Evolutionary conservation across 371 early-diverging fungal genomes (phyloP).

Genomic region (Fennellomyces sp.): DNA sequence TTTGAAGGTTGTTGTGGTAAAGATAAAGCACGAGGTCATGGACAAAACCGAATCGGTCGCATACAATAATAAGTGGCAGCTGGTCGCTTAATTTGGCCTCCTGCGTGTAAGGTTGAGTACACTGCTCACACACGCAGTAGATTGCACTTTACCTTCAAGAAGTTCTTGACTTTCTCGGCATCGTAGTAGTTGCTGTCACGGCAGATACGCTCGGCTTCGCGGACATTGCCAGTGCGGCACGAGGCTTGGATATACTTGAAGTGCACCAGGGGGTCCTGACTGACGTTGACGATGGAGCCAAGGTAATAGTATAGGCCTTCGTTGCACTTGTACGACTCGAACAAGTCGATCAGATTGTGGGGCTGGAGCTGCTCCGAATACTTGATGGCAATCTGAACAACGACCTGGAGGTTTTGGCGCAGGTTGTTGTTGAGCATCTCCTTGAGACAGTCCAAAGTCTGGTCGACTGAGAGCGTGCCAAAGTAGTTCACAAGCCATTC

Average conservation of each 20-base stretch:
- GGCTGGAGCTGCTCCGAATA: constrained; percentile 94
- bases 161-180: constrained; percentile 97
- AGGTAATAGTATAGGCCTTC: constrained; percentile 92
- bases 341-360: constrained; percentile 86
- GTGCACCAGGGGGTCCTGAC: constrained; percentile 92
- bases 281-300: constrained; percentile 93
- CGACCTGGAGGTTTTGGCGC: constrained; percentile 93
- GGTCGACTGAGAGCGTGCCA: constrained; percentile 92
- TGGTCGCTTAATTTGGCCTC: constrained; percentile 95
- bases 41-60: constrained; percentile 96
- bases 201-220: constrained; percentile 97
- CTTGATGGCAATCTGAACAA: constrained; percentile 94
- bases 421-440: constrained; percentile 89
- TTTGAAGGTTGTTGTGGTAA: constrained; percentile 89
- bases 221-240: constrained; percentile 89
- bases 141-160: constrained; percentile 76
- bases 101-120: too few relatives aligned
- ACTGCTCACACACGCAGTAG: too few relatives aligned
- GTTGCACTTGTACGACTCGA: constrained; percentile 88
- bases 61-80: constrained; percentile 96
- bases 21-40: constrained; percentile 95
- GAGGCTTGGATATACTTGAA: constrained; percentile 99
- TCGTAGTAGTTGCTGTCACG: constrained; percentile 95
- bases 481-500: constrained; percentile 93
- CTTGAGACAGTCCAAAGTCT: constrained; percentile 89